phyloP scores from a whole-genome alignment of 176 grass and related monocot species.

The Dendrocalamus sinicus region DNA sequence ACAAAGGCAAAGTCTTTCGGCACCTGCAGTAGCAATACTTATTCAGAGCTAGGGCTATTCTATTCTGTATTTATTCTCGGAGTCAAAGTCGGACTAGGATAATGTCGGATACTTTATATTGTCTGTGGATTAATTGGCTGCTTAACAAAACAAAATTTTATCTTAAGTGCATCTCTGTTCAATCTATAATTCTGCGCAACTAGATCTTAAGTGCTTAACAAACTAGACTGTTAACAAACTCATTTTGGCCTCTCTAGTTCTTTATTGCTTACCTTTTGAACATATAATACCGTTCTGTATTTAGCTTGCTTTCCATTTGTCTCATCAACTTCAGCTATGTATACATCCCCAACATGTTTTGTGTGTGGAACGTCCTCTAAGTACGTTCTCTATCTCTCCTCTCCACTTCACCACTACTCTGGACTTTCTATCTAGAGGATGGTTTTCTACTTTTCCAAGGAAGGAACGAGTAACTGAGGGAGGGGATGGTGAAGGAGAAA shows the following conservation, averaged over 20 bases:
- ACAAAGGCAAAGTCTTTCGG: neutral
- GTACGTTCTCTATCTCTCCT: neutral
- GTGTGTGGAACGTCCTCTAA: neutral
- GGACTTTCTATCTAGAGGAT: neutral
- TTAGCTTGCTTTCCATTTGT: conserved; percentile 3
- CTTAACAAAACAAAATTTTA: neutral
- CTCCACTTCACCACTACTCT: neutral
- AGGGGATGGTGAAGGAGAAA: neutral
- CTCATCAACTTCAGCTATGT: neutral
- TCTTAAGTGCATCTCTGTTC: neutral
- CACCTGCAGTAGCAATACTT: neutral
- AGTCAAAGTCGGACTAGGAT: too few relatives aligned
- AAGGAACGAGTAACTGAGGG: neutral
- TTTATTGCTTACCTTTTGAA: neutral
- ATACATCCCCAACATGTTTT: neutral
- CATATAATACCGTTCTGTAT: neutral
- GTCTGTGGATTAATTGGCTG: neutral
- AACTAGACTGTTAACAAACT: neutral
- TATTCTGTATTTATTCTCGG: too few relatives aligned
- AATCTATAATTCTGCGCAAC: neutral
- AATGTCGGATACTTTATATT: neutral
- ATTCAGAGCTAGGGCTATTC: neutral
- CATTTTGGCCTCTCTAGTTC: neutral
- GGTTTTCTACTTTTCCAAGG: neutral
- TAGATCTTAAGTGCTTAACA: conserved; percentile 1